phyloP scores from a whole-genome alignment of 2,329 filamentous ascomycete genomes.

The Rasamsonia emersonii region DNA sequence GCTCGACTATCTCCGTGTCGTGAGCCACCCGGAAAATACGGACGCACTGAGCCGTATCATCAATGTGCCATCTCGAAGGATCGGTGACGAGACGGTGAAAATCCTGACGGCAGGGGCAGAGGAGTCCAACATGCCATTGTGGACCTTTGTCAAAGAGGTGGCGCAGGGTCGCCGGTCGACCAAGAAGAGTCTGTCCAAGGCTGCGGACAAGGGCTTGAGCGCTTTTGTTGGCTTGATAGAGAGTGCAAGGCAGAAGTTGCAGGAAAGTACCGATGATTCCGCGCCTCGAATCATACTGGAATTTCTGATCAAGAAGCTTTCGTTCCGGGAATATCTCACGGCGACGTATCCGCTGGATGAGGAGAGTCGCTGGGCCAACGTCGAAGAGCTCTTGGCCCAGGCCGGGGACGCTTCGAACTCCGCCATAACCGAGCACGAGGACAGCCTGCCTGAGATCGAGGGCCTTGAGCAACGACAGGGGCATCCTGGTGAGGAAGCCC shows the following conservation, averaged over 20 bases:
- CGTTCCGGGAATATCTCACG: slow-evolving; percentile 66
- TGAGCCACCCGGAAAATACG: slow-evolving; percentile 77
- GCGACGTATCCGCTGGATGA: slow-evolving; percentile 63
- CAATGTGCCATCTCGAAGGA: slow-evolving; percentile 70
- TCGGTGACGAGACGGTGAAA: slow-evolving; percentile 73
- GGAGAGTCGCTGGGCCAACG: slow-evolving; percentile 76
- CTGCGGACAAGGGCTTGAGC: slow-evolving; percentile 49
- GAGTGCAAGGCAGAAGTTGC: slow-evolving; percentile 47
- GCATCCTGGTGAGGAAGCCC: slow-evolving; percentile 49
- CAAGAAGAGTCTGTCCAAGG: slow-evolving; percentile 47
- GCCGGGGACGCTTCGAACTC: slow-evolving; percentile 59
- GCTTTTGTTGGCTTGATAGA: slow-evolving; percentile 53
- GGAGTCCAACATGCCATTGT: slow-evolving; percentile 58
- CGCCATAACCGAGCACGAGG: slow-evolving; percentile 43
- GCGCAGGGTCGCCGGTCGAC: slow-evolving; percentile 45
- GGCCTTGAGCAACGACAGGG: slow-evolving; percentile 54
- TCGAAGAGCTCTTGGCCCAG: slow-evolving; percentile 77
- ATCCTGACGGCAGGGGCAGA: slow-evolving; percentile 69
- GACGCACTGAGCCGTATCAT: slow-evolving; percentile 77
- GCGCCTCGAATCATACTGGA: slow-evolving; percentile 44
- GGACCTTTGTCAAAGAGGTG: slow-evolving; percentile 59
- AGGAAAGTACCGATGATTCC: slow-evolving; percentile 31
- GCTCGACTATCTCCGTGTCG: slow-evolving; percentile 78
- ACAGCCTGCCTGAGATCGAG: slow-evolving; percentile 58
- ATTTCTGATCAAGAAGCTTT: slow-evolving; percentile 55